phyloP scores from a whole-genome alignment of 768 basidiomycete species.

The Lactifluus subvellereus region DNA sequence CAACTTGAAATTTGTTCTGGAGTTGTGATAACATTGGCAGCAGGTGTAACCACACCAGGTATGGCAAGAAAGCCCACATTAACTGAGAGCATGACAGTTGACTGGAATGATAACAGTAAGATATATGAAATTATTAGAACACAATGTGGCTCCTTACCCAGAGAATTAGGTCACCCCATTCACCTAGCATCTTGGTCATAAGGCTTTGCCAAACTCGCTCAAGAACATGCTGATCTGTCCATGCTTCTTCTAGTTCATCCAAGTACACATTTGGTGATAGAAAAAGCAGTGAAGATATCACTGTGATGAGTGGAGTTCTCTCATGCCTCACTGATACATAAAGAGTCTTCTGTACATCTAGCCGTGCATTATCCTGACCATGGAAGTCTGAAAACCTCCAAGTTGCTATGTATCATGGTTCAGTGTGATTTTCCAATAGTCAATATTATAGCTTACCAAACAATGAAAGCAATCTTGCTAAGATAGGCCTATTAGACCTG shows the following conservation, averaged over 20 bases:
- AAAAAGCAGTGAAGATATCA: too few species aligned
- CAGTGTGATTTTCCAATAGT: too few species aligned
- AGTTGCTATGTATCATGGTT: neutral
- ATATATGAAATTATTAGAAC: too few species aligned
- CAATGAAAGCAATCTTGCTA: too few species aligned
- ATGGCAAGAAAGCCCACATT: conserved; percentile 19
- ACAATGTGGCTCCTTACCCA: neutral
- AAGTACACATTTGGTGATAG: too few species aligned
- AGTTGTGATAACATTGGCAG: neutral
- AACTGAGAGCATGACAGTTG: conserved; percentile 14
- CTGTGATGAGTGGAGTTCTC: too few species aligned
- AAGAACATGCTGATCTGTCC: neutral
- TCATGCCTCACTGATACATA: too few species aligned
- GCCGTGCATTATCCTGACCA: neutral
- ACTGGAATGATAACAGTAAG: neutral
- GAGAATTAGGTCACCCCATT: conserved; percentile 2
- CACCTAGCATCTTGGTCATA: neutral
- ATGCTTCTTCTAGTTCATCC: too few species aligned
- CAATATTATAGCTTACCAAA: too few species aligned
- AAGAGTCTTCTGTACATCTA: neutral
- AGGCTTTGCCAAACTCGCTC: neutral
- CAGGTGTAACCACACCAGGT: conserved; percentile 5
- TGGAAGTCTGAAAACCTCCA: conserved; percentile 1
- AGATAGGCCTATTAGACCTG: too few species aligned
- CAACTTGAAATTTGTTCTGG: conserved; percentile 14